Evolutionary conservation across 495 filamentous ascomycete species (phyloP), one percentile per base, ranked within the genome.

Genomic region (Xylaria flabelliformis): DNA sequence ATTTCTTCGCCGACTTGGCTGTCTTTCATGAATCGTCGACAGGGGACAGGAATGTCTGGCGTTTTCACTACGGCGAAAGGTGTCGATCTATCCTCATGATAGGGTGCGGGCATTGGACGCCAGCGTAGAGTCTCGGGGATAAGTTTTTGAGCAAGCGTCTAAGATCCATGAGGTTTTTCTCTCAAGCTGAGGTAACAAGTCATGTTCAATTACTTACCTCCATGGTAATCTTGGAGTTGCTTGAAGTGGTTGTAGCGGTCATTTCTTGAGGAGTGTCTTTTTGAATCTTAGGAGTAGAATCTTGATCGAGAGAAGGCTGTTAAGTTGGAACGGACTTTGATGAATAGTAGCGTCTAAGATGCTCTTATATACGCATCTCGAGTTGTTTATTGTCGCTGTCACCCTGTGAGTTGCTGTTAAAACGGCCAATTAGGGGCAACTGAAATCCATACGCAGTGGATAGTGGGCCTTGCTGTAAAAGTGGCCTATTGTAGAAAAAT

Each of bases 1-100:
- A 70, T 53, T 32, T 70, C 68, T 2, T 70, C 68, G 34, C 68
- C 68, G 12, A 64, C 44, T 15, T 5, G n/a, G 58, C 56, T 70
- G 44, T 64, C 58, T 41, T 53, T 44, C 19, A 70, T 44, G 17
- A 58, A 70, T 3, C 68, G 56, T 19, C 68, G 68, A n/a, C 68
- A 70, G 32, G 68, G 68, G 10, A 64, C 68, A 1, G 68, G 68
- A 1, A 4, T 21, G 19, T 55, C 48, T n/a, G 68, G 68, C 19
- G 36, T 70, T 13, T 39, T 21, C 44, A 51, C 21, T 3, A 55
- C 53, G 6, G 67, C 36, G 58, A 63, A n/a, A 12, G 58, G 29
- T 0, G 46, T 9, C 4, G 58, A 24, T 6, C n/a, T 13, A 12
- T 64, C 19, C 53, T 51, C 68, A 4, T 7, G 55, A 13, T 53